Percentiles rank a stretch among this genome's conserved stretches.
phyloP scores from a whole-genome alignment of 192 early-diverging fungal species.

The Umbelopsis isabellina region DNA sequence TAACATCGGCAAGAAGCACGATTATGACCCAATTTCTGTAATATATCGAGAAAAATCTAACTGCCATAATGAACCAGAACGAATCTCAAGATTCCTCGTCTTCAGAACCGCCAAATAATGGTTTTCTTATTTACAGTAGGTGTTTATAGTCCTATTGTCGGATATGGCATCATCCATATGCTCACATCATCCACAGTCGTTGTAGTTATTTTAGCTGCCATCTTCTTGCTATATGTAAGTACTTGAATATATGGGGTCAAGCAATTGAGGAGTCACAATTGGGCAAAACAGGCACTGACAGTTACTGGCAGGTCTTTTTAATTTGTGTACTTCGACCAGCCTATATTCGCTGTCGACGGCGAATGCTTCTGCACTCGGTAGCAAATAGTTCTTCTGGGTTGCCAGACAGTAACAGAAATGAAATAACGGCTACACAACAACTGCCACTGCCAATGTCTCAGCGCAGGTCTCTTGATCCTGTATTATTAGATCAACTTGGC shows the following conservation, averaged over 20 bases:
- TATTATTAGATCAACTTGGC: background rate
- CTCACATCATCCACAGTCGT: background rate
- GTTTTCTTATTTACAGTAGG: slow-evolving; percentile 12
- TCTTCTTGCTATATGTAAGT: slow-evolving; percentile 10
- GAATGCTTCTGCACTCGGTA: background rate
- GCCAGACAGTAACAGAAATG: too few species aligned
- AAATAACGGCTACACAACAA: too few species aligned
- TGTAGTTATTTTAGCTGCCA: slow-evolving; percentile 7
- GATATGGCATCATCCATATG: too few species aligned
- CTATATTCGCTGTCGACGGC: background rate
- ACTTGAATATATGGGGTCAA: background rate
- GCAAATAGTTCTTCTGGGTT: background rate
- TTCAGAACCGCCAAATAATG: background rate
- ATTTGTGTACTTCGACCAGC: slow-evolving; percentile 1
- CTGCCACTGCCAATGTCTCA: background rate
- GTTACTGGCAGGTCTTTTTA: background rate
- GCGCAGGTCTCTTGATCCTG: background rate
- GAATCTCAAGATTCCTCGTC: background rate
- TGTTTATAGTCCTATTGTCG: background rate
- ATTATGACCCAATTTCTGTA: background rate
- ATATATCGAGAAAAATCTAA: background rate
- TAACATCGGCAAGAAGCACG: background rate
- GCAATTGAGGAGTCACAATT: background rate
- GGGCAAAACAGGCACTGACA: too few species aligned
- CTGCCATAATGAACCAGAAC: background rate